These are phyloP conservation scores for Biscogniauxia marginata DNA, from an alignment of 2,329 filamentous ascomycete genomes.

Conservation along the genomic window DNA sequence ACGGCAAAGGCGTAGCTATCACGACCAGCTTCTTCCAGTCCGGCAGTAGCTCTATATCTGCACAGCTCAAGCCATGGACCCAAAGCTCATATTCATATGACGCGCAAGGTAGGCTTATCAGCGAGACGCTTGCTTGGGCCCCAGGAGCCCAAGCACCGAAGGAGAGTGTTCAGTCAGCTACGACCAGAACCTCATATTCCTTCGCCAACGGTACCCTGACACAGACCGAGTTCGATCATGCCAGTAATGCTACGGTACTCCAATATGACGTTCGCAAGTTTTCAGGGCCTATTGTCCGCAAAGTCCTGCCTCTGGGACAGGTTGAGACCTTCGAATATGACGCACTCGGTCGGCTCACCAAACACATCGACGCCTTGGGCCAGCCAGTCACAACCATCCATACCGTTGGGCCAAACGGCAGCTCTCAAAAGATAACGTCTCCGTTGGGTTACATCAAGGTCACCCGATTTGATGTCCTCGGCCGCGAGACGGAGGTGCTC, in stretches of 20 bases:
- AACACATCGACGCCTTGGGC: not conserved
- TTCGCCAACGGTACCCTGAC: not conserved
- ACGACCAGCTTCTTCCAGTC: too few species aligned
- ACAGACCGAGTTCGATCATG: not conserved
- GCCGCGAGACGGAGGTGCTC: not conserved
- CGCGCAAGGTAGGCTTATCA: not conserved
- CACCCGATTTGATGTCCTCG: not conserved
- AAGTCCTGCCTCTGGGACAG: not conserved
- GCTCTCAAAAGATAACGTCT: not conserved
- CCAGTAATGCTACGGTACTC: not conserved
- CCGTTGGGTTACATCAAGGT: not conserved
- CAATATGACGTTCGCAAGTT: constrained; percentile 1
- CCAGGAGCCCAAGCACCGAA: not conserved
- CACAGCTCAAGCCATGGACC: not conserved
- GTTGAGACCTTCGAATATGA: not conserved
- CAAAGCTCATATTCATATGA: not conserved
- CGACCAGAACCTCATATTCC: not conserved
- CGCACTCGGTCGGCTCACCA: not conserved
- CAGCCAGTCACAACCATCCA: not conserved
- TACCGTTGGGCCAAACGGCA: not conserved
- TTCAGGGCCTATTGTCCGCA: not conserved
- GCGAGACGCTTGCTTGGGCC: not conserved
- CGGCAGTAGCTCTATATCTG: not conserved
- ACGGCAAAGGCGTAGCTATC: too few species aligned
- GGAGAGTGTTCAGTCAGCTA: not conserved